Evolutionary conservation across 306 rosid genomes (phyloP), one percentile per base, ranked within the genome.

Genomic region (Elaeagnus macrophylla): DNA sequence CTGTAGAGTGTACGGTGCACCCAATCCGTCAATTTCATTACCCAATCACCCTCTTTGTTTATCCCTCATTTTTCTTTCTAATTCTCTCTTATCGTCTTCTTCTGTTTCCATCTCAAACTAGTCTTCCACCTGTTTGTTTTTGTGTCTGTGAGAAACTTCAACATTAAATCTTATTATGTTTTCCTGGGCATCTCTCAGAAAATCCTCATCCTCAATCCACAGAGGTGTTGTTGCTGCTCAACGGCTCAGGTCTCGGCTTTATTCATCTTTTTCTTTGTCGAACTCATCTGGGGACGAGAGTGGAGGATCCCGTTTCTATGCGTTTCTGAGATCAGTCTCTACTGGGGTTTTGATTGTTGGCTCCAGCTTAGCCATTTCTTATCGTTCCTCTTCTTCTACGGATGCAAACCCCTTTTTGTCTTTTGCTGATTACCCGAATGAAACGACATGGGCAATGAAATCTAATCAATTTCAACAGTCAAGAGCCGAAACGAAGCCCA

Each of bases 281-380:
- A 66, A 61, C 42, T 17, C 79, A 13, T 39, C 15, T 17, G 72
- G 66, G 15, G 64, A 19, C 8, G 46, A 56, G 8, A 19, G 56
- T 19, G 38, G 61, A 37, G 63, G 44, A 8, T 60, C 51, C 6
- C 51, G 48, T 18, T 75, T 76, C 10, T 62, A 73, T 17, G 38
- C 10, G 14, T 62, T 73, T 67, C 57, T 72, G 48, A 72, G 67
- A 51, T 61, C 83, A 25, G 18, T 71, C 48, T 57, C 74, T 64
- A 72, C 81, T 0, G 83, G 85, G 17, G 45, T 67, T 53, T 39
- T 75, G 16, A 64, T 82, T 38, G 75, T 76, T 46, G 83, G 88
- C 6, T 60, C 82, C 39, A 67, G 81, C 44, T 72, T 80, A 17
- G 79, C 84, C 41, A 54, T 52, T 37, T 67, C 74, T 67, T 74